These are phyloP conservation scores for Glycyrrhiza uralensis DNA, from an alignment of 306 rosid genomes.

Conservation along the genomic window DNA sequence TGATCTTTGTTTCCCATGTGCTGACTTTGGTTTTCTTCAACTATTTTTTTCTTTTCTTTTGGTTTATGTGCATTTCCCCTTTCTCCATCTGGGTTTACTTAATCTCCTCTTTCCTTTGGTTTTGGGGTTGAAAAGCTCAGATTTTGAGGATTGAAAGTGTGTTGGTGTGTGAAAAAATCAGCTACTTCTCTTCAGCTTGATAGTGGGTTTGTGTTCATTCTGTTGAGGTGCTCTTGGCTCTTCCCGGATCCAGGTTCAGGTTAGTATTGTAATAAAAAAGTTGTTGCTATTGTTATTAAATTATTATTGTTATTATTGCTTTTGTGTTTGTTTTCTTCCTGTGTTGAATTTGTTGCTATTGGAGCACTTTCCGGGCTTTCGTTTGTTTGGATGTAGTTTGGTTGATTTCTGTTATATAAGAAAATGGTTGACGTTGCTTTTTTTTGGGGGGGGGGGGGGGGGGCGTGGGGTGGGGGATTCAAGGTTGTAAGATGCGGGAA, in stretches of 20 bases:
- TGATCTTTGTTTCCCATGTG: slow-evolving; percentile 59
- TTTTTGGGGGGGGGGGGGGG: too few species aligned
- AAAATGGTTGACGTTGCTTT: slow-evolving; percentile 21
- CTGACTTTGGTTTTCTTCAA: slow-evolving; percentile 41
- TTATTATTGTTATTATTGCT: background rate
- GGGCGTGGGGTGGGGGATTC: too few species aligned
- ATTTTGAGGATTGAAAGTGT: slow-evolving; percentile 24
- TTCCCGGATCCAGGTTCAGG: slow-evolving; percentile 62
- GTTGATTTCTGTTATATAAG: slow-evolving; percentile 26
- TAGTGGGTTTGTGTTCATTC: slow-evolving; percentile 31
- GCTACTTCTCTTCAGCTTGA: slow-evolving; percentile 36
- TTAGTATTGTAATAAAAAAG: slow-evolving; percentile 38
- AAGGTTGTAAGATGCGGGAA: slow-evolving; percentile 19
- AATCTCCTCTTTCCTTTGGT: background rate
- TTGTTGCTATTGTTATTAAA: slow-evolving; percentile 19
- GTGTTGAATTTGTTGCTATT: background rate
- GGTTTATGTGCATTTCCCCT: background rate
- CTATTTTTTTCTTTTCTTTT: too few species aligned
- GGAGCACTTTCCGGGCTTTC: slow-evolving; percentile 32
- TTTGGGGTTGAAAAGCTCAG: slow-evolving; percentile 34
- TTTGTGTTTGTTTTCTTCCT: slow-evolving; percentile 13
- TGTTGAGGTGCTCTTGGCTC: slow-evolving; percentile 27
- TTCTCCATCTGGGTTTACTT: slow-evolving; percentile 30
- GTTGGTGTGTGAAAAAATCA: slow-evolving; percentile 29
- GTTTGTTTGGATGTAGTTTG: slow-evolving; percentile 23